Percentiles rank a stretch among this genome's conserved stretches.
Conservation (phyloP, 2,329 filamentous ascomycete genomes). For the Calonectria multiphialidica region DNA sequence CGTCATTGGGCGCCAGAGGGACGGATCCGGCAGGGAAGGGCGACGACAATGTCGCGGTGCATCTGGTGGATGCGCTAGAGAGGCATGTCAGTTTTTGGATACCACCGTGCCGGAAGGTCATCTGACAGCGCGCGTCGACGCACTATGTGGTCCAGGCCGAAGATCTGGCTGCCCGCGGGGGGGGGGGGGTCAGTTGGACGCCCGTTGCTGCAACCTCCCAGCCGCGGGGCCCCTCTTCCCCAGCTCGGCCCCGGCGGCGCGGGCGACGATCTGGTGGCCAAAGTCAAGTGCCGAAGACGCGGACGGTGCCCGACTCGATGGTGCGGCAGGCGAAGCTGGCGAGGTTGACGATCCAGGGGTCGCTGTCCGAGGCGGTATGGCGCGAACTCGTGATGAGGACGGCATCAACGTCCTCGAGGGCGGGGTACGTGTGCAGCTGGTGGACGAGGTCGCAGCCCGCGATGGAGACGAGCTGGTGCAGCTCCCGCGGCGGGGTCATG, state of each 20-base stretch:
- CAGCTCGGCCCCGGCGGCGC: conserved; percentile 54
- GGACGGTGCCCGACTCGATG: conserved; percentile 65
- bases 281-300: conserved; percentile 66
- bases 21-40: conserved; percentile 52
- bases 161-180: conserved; percentile 53
- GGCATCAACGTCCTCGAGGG: conserved; percentile 75
- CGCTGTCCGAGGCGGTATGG: conserved; percentile 59
- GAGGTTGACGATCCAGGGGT: conserved; percentile 58
- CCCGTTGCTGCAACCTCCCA: conserved; percentile 61
- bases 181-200: conserved; percentile 51
- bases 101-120: conserved; percentile 21
- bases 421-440: conserved; percentile 75
- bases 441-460: conserved; percentile 79
- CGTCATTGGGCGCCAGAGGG: conserved; percentile 55
- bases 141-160: conserved; percentile 51
- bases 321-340: conserved; percentile 52
- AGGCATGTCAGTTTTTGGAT: conserved; percentile 48
- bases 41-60: conserved; percentile 59
- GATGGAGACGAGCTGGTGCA: conserved; percentile 66
- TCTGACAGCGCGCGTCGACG: conserved; percentile 44
- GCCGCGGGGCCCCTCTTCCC: conserved; percentile 52
- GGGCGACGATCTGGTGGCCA: conserved; percentile 61
- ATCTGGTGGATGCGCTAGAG: conserved; percentile 58
- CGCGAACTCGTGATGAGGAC: conserved; percentile 84
- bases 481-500: conserved; percentile 53